Conservation (phyloP, 2,329 filamentous ascomycete species). For the Alternaria sp. region DNA sequence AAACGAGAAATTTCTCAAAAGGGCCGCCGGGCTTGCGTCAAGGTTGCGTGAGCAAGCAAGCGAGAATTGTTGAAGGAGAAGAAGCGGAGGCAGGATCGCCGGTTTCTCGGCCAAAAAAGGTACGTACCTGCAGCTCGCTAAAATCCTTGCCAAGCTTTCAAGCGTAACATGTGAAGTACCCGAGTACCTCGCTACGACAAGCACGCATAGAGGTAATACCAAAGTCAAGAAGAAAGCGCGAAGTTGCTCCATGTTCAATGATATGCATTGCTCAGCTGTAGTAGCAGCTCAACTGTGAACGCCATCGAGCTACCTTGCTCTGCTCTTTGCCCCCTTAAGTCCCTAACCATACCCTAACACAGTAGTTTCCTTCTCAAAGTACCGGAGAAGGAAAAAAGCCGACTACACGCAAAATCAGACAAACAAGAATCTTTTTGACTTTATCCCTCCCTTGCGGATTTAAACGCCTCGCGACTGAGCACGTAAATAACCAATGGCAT, state of each 20-base stretch:
- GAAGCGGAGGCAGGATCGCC: conserved; percentile 2
- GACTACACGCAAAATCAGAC: conserved; percentile 24
- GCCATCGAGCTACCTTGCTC: conserved; percentile 15
- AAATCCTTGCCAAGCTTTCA: conserved; percentile 5
- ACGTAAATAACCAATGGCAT: conserved; percentile 29
- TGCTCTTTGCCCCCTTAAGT: conserved; percentile 14
- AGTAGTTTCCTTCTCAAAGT: conserved; percentile 19
- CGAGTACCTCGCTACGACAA: neutral
- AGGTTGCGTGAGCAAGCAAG: neutral
- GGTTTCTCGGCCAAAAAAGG: conserved; percentile 13
- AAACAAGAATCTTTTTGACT: conserved; percentile 32
- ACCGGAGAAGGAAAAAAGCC: conserved; percentile 18
- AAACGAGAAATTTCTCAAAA: neutral
- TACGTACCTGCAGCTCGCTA: conserved; percentile 17
- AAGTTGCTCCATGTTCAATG: conserved; percentile 16
- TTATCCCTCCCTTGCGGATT: conserved; percentile 37
- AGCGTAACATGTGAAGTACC: neutral
- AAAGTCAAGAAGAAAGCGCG: neutral
- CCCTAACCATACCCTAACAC: conserved; percentile 26
- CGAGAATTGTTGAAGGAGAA: neutral
- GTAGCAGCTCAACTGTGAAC: conserved; percentile 16
- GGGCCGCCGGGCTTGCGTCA: neutral
- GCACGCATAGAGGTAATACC: neutral
- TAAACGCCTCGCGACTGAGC: conserved; percentile 37
- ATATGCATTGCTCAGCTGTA: conserved; percentile 22